phyloP scores from a whole-genome alignment of 495 filamentous ascomycete genomes.

The Xeromyces bisporus region DNA sequence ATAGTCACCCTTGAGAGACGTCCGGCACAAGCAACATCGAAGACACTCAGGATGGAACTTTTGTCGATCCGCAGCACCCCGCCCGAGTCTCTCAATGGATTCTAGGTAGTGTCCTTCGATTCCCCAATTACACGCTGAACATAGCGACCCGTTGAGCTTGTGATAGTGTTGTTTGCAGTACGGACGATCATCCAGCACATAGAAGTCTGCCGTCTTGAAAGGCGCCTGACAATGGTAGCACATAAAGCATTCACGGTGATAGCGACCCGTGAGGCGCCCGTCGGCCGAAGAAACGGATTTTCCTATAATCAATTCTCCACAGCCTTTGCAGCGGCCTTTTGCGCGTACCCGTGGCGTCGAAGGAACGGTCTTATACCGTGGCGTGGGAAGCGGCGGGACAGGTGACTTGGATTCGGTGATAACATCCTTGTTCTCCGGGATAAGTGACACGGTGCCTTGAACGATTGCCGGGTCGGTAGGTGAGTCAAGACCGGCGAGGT shows the following conservation, averaged over 20 bases:
- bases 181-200: slow-evolving; percentile 70
- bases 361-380: slow-evolving; percentile 8
- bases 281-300: slow-evolving; percentile 91
- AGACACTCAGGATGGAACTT: slow-evolving; percentile 86
- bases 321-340: slow-evolving; percentile 74
- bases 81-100: slow-evolving; percentile 32
- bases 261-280: slow-evolving; percentile 80
- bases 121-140: slow-evolving; percentile 57
- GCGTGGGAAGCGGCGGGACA: slow-evolving; percentile 11
- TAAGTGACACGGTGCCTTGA: slow-evolving; percentile 23
- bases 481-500: slow-evolving; percentile 31
- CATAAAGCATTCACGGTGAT: slow-evolving; percentile 87
- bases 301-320: slow-evolving; percentile 58
- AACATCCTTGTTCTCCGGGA: slow-evolving; percentile 13
- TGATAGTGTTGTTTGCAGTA: slow-evolving; percentile 93
- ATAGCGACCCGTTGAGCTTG: slow-evolving; percentile 71
- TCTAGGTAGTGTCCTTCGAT: slow-evolving; percentile 96
- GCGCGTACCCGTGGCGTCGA: slow-evolving; percentile 13
- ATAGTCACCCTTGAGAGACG: slow-evolving; percentile 48
- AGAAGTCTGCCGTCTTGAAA: slow-evolving; percentile 82
- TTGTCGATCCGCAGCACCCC: slow-evolving; percentile 33
- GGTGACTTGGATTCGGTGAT: slow-evolving; percentile 7
- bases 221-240: slow-evolving; percentile 69
- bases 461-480: slow-evolving; percentile 42
- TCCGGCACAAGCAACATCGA: slow-evolving; percentile 43